Conservation (phyloP, 495 filamentous ascomycete species). For the Aspergillus ostianus region DNA sequence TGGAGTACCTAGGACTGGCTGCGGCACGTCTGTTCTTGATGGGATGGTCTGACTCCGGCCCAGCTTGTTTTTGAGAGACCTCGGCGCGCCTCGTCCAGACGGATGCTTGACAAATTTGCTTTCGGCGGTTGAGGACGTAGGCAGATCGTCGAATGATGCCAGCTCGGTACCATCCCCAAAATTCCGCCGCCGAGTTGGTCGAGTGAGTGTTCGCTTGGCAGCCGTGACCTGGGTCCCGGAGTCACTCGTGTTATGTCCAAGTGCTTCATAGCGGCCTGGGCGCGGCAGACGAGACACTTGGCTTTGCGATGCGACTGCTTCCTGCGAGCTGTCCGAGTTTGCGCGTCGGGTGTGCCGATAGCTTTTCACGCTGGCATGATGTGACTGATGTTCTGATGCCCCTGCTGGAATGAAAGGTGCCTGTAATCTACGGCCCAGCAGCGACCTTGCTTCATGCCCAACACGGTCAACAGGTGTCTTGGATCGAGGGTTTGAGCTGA, state of each 20-base stretch:
- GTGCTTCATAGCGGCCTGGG: conserved; percentile 42
- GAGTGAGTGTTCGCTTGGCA: conserved; percentile 65
- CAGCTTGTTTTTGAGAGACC: conserved; percentile 59
- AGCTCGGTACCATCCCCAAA: conserved; percentile 93
- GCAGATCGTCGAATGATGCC: conserved; percentile 91
- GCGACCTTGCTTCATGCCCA: conserved; percentile 46
- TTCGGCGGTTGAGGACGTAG: conserved; percentile 80
- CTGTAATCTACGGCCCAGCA: conserved; percentile 57
- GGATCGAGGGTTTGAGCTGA: conserved; percentile 51
- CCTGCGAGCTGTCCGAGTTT: conserved; percentile 64
- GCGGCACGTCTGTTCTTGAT: conserved; percentile 49
- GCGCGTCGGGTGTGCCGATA: conserved; percentile 70
- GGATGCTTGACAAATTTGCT: conserved; percentile 81
- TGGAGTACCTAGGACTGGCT: conserved; percentile 50
- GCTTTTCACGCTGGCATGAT: conserved; percentile 71
- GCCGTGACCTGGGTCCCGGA: conserved; percentile 47
- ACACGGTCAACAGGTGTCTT: conserved; percentile 72
- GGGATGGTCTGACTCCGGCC: conserved; percentile 50
- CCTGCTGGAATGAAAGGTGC: conserved; percentile 82
- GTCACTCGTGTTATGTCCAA: conserved; percentile 39
- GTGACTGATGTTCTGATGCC: conserved; percentile 68
- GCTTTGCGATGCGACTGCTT: conserved; percentile 43
- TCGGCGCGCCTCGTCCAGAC: conserved; percentile 64
- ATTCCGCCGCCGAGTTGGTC: conserved; percentile 69
- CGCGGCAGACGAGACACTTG: conserved; percentile 52